Conservation (phyloP, 345 rosid genomes). For the Acer negundo region DNA sequence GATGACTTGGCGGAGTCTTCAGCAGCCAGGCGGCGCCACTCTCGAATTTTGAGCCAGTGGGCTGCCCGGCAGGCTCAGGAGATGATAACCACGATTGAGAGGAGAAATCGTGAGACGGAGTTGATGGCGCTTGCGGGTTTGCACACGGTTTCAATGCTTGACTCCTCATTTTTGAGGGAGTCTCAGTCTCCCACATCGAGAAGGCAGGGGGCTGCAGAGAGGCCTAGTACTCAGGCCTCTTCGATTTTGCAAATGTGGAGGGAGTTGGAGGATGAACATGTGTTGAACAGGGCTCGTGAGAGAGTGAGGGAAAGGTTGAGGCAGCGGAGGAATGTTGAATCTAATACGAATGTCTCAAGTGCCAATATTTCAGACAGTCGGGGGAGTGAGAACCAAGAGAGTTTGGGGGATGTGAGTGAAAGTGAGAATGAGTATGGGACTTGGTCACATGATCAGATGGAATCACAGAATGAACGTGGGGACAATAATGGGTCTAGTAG, state of each 20-base stretch:
- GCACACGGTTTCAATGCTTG: conserved; percentile 96
- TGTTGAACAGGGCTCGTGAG: conserved; percentile 79
- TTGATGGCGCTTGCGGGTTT: conserved; percentile 94
- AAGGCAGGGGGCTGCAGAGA: conserved; percentile 73
- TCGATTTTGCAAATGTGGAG: conserved; percentile 97
- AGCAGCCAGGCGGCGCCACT: conserved; percentile 84
- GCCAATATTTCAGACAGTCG: conserved; percentile 54
- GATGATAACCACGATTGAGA: conserved; percentile 96
- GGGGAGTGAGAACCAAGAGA: conserved; percentile 70
- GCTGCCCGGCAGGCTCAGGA: conserved; percentile 99
- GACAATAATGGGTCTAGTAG: conserved; percentile 69
- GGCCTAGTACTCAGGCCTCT: conserved; percentile 90
- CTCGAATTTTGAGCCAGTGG: conserved; percentile 83
- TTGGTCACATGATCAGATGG: conserved; percentile 73
- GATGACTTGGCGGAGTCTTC: conserved; percentile 95
- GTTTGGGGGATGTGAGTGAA: conserved; percentile 68
- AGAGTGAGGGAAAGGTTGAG: conserved; percentile 85
- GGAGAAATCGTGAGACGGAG: conserved; percentile 94
- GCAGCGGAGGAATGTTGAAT: conserved; percentile 61
- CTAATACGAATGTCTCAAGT: conserved; percentile 50
- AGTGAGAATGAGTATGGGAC: conserved; percentile 86
- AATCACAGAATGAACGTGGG: conserved; percentile 45
- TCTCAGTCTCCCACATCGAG: conserved; percentile 74
- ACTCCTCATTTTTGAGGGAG: conserved; percentile 91
- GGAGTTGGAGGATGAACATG: conserved; percentile 97